Evolutionary conservation across 2,329 filamentous ascomycete genomes (phyloP).

Genomic region (Thielaviopsis cerberus): DNA sequence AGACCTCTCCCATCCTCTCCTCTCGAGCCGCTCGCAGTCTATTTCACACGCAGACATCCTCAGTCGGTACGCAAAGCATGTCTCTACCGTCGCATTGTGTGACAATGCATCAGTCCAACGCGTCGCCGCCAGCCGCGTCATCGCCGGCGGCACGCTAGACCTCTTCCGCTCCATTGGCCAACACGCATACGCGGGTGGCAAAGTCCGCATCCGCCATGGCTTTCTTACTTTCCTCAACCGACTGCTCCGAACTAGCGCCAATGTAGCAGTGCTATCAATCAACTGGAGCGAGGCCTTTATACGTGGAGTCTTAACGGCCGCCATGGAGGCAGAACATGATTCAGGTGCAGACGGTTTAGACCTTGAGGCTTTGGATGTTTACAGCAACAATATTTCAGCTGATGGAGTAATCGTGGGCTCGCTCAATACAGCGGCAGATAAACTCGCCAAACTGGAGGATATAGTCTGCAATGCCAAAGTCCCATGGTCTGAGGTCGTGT

Average conservation of each 20-base stretch:
- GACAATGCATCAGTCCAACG: background rate
- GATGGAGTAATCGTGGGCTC: constrained; percentile 26
- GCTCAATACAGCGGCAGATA: constrained; percentile 25
- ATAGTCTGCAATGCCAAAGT: constrained; percentile 15
- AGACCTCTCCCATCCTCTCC: constrained; percentile 12
- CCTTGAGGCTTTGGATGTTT: constrained; percentile 15
- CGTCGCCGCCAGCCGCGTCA: background rate
- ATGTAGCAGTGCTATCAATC: constrained; percentile 28
- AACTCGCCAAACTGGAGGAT: constrained; percentile 24
- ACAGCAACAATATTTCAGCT: constrained; percentile 26
- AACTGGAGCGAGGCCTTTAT: constrained; percentile 34
- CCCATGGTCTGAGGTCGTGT: constrained; percentile 20
- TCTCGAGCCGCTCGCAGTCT: background rate
- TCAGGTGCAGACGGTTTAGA: background rate
- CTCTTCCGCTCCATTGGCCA: background rate
- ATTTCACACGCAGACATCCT: background rate
- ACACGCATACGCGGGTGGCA: constrained; percentile 20
- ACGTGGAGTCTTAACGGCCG: constrained; percentile 22
- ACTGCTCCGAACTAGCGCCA: constrained; percentile 24
- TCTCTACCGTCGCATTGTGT: background rate
- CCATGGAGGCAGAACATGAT: constrained; percentile 15
- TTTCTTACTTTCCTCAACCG: constrained; percentile 14
- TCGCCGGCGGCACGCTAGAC: background rate
- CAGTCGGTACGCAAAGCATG: background rate
- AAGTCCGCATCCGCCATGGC: constrained; percentile 15